These are phyloP conservation scores for Tricholoma matsutake DNA, from an alignment of 768 basidiomycete genomes.

Conservation along the genomic window DNA sequence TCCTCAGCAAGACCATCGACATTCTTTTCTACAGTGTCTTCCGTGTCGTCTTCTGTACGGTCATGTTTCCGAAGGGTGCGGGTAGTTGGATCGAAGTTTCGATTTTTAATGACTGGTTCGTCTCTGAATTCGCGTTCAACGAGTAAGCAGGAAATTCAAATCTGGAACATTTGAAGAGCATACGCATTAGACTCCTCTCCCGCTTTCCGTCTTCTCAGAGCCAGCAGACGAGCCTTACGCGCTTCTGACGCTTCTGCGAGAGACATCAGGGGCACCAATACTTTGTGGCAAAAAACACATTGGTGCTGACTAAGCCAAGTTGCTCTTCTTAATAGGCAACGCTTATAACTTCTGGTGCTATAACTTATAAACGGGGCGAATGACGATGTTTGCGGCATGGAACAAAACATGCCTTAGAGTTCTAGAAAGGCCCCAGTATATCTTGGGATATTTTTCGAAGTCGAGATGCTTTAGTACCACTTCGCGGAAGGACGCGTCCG, in stretches of 20 bases:
- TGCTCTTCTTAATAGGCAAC: background rate
- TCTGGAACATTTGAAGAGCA: constrained; percentile 7
- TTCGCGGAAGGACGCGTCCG: constrained; percentile 23
- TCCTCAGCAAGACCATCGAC: constrained; percentile 80
- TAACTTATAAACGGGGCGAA: constrained; percentile 1
- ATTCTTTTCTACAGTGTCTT: constrained; percentile 86
- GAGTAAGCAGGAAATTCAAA: background rate
- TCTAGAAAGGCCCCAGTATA: constrained; percentile 13
- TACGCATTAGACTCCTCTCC: constrained; percentile 43
- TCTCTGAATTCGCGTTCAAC: constrained; percentile 18
- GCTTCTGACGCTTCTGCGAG: constrained; percentile 77
- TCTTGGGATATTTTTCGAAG: constrained; percentile 2
- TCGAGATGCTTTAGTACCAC: constrained; percentile 31
- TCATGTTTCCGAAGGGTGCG: constrained; percentile 70
- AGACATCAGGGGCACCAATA: too few species aligned
- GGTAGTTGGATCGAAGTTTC: constrained; percentile 91
- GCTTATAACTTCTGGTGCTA: background rate
- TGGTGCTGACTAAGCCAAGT: constrained; percentile 31
- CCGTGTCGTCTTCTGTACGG: constrained; percentile 48
- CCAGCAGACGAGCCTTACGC: constrained; percentile 77
- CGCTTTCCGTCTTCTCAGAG: constrained; percentile 70
- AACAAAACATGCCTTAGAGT: constrained; percentile 26
- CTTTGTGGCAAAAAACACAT: too few species aligned
- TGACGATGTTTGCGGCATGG: constrained; percentile 30
- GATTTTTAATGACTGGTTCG: constrained; percentile 56